Conservation (phyloP, 31 red algal genomes). For the Endocladia muricata region DNA sequence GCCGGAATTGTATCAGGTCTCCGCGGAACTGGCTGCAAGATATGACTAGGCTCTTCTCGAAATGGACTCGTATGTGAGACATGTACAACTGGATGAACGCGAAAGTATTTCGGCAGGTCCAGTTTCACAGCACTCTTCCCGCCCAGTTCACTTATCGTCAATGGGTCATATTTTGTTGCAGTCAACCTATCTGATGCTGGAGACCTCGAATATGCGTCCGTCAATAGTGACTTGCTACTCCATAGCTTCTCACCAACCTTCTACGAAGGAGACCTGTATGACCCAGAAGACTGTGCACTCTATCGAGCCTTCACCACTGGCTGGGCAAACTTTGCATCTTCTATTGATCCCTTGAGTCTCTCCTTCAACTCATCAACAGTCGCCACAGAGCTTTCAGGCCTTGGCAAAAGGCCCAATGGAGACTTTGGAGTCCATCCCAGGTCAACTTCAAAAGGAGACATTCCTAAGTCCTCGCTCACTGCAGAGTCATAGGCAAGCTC, state of each 20-base stretch:
- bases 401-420: background rate
- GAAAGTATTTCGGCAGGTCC: background rate
- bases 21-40: background rate
- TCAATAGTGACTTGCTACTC: background rate
- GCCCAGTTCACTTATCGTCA: background rate
- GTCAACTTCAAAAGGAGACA: background rate
- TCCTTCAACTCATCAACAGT: background rate
- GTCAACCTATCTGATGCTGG: background rate
- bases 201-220: background rate
- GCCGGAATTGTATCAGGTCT: background rate
- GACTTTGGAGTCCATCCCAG: slow-evolving; percentile 2
- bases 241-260: background rate
- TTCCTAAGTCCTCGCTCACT: background rate
- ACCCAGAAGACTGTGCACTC: background rate
- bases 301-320: background rate
- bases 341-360: background rate
- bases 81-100: slow-evolving; percentile 9
- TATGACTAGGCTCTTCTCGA: background rate
- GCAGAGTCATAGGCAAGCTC: background rate
- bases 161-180: background rate
- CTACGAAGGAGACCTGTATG: background rate
- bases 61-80: background rate
- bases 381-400: background rate
- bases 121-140: background rate
- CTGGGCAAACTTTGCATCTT: slow-evolving; percentile 1